Evolutionary conservation across 805 yeast genomes (phyloP), one percentile per base, ranked within the genome.

Genomic region (Deakozyma indianensis): DNA sequence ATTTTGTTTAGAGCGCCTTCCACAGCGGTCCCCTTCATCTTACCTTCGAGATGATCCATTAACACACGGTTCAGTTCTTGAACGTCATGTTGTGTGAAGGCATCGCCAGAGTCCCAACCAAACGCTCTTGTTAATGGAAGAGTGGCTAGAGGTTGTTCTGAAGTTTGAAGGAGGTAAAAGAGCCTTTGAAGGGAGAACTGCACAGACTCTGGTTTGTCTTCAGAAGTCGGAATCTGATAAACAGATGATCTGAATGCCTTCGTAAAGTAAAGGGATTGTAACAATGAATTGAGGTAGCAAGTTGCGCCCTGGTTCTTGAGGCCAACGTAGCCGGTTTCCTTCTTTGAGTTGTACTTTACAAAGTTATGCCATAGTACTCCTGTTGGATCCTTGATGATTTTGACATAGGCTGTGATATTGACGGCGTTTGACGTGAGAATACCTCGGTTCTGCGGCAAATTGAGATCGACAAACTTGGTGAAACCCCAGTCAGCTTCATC

Each of bases 231-330:
- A 46, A 92, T 88, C 54, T 80, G 79, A 59, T 85, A 90, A 2
- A 92, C 97, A 47, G 87, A 75, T 55, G 78, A 77, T 50, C 96
- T 73, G 64, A 92, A 92, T 24, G 69, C 67, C 51, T 77, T 78
- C 0, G 98, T 92, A 57, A 85, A 85, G 60, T 71, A 92, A 53
- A 92, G 83, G 9, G 95, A 83, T 62, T 92, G 98, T 45, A 92
- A 64, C 48, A 92, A 69, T 0, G 97, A 90, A 61, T 92, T 92
- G 58, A 92, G 73, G 63, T 92, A 92, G 62, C 99, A 92, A 0
- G 99, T 92, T 1, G 99, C 99, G 51, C 98, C 99, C 66, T 92
- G 99, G 58, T 92, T 92, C 52, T 77, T 80, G 50, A 92, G 74
- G 1, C 99, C 99, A 5, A 87, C 95, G 59, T 71, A 87, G 0